Percentiles rank a stretch among this genome's conserved stretches.
Evolutionary conservation across 805 yeast genomes (phyloP).

Genomic region (Lipomyces starkeyi): DNA sequence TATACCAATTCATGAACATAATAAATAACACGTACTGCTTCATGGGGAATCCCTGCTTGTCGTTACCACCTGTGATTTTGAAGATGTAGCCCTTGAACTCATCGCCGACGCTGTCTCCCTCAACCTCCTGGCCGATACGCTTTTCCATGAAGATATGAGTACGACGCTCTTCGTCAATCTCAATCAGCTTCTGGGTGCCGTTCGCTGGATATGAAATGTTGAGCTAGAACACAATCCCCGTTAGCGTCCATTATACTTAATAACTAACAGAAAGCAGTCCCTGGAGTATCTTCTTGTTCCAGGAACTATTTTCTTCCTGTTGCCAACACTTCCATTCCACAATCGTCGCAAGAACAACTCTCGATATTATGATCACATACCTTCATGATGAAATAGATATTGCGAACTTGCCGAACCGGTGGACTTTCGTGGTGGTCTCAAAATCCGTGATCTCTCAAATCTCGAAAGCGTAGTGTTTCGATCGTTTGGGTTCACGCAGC

Average conservation of each 20-base stretch:
- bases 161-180: constrained; percentile 99
- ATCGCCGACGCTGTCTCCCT: constrained; percentile 97
- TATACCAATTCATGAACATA: background rate
- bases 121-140: constrained; percentile 99
- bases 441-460: background rate
- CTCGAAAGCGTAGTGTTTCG: background rate
- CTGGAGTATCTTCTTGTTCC: background rate
- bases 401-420: background rate
- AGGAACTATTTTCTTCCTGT: background rate
- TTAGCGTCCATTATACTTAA: background rate
- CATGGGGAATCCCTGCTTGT: constrained; percentile 99
- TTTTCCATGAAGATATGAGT: constrained; percentile 98
- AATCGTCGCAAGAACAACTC: background rate
- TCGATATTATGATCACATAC: constrained; percentile 5
- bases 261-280: background rate
- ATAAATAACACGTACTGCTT: constrained; percentile 62
- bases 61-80: constrained; percentile 99
- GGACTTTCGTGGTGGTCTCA: background rate
- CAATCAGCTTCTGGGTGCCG: constrained; percentile 99
- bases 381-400: constrained; percentile 16
- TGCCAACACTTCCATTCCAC: background rate
- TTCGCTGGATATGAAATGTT: constrained; percentile 99
- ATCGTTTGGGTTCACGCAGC: background rate
- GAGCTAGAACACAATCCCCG: constrained; percentile 58
- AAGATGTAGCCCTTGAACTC: constrained; percentile 99